phyloP scores from a whole-genome alignment of 2,329 filamentous ascomycete genomes.

The Chaetomium olivaceum region DNA sequence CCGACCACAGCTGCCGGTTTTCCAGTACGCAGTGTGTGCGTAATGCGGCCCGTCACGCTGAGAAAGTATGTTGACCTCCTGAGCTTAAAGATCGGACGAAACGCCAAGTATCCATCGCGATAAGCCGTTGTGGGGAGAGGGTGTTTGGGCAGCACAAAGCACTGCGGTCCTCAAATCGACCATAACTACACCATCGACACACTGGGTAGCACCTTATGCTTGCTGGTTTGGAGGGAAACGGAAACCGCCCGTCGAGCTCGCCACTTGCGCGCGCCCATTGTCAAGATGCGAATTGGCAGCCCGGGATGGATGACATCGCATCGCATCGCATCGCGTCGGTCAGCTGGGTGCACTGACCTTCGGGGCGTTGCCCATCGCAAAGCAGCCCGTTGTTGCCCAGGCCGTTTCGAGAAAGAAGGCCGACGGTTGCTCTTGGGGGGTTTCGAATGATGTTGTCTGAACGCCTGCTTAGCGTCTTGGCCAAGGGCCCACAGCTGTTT shows the following conservation, averaged over 20 bases:
- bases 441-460: background rate
- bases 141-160: too few relatives aligned
- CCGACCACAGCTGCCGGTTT: constrained; percentile 3
- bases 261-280: background rate
- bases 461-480: background rate
- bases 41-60: constrained; percentile 17
- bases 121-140: background rate
- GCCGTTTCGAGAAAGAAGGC: constrained; percentile 4
- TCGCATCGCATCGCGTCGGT: background rate
- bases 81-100: constrained; percentile 28
- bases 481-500: background rate
- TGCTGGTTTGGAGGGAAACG: background rate
- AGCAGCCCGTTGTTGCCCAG: background rate
- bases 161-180: background rate
- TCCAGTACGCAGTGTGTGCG: constrained; percentile 8
- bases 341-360: constrained; percentile 2
- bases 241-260: background rate
- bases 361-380: constrained; percentile 1
- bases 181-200: background rate
- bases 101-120: constrained; percentile 6
- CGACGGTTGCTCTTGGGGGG: background rate
- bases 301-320: background rate
- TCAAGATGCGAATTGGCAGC: too few relatives aligned
- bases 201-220: background rate
- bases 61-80: background rate